phyloP scores from a whole-genome alignment of 345 rosid genomes.

The Eucalyptus brandiana region DNA sequence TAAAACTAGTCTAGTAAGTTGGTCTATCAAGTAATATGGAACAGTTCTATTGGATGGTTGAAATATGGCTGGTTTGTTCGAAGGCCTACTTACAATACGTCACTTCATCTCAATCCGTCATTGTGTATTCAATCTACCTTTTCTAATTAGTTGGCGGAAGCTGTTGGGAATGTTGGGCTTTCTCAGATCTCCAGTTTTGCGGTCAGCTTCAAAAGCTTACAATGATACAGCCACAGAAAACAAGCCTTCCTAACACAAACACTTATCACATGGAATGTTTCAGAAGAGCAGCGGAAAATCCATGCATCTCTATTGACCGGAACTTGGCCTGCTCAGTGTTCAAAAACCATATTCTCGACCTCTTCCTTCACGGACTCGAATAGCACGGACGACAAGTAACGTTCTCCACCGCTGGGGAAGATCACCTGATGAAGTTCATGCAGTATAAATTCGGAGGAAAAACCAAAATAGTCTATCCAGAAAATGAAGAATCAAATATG shows the following conservation, averaged over 20 bases:
- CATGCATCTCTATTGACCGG: not conserved
- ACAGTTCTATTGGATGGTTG: not conserved
- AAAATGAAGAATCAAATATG: not conserved
- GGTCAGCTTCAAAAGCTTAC: not conserved
- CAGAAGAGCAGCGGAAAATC: not conserved
- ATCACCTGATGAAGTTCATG: conserved; percentile 17
- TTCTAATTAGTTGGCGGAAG: not conserved
- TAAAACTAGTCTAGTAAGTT: not conserved
- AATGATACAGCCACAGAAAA: not conserved
- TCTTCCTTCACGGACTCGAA: conserved; percentile 28
- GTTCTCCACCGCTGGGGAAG: conserved; percentile 49
- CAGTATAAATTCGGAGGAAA: not conserved
- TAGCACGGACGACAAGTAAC: conserved; percentile 34
- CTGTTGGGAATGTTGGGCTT: not conserved
- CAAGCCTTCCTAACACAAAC: not conserved
- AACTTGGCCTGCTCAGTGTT: not conserved
- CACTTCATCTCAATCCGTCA: not conserved
- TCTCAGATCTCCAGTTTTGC: not conserved
- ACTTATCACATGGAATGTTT: not conserved
- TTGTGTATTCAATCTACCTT: not conserved
- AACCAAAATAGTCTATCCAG: not conserved
- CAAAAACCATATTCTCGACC: conserved; percentile 21
- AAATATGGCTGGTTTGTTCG: not conserved
- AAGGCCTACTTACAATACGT: not conserved
- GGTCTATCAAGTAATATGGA: not conserved